Conservation (phyloP, 1,139 yeast genomes). For the Hyphopichia fennica region DNA sequence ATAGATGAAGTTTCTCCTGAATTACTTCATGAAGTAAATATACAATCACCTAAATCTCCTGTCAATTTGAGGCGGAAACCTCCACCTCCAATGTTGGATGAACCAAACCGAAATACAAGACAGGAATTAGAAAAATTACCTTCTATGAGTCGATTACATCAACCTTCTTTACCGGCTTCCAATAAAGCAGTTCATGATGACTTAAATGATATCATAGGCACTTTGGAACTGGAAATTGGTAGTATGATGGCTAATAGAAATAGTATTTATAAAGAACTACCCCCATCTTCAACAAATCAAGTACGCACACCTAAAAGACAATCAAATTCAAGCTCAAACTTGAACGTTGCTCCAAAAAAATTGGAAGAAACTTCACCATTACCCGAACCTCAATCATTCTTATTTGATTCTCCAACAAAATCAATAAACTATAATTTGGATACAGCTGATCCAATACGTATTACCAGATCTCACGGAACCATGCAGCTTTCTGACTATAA, state of each 20-base stretch:
- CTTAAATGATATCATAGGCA: constrained; percentile 3
- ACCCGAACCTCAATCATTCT: constrained; percentile 5
- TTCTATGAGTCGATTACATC: constrained; percentile 1
- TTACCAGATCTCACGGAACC: not conserved
- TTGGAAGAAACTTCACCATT: constrained; percentile 4
- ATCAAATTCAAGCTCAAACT: not conserved
- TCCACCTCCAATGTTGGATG: constrained; percentile 4
- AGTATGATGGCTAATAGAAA: not conserved
- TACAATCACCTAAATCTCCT: not conserved
- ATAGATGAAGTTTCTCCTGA: not conserved
- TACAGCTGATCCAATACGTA: not conserved
- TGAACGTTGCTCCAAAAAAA: not conserved
- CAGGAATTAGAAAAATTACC: constrained; percentile 4
- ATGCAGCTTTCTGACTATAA: not conserved
- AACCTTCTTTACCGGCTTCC: not conserved
- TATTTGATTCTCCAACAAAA: constrained; percentile 4
- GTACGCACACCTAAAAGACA: not conserved
- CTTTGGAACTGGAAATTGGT: constrained; percentile 4
- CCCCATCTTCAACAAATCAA: not conserved
- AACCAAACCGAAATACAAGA: not conserved
- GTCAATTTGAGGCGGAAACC: constrained; percentile 2
- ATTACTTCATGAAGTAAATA: not conserved
- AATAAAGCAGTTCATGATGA: constrained; percentile 1
- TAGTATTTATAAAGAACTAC: not conserved
- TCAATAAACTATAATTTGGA: constrained; percentile 1